Percentiles rank a stretch among this genome's conserved stretches.
Evolutionary conservation across 306 rosid species (phyloP).

Genomic region (Dryas alaskensis): DNA sequence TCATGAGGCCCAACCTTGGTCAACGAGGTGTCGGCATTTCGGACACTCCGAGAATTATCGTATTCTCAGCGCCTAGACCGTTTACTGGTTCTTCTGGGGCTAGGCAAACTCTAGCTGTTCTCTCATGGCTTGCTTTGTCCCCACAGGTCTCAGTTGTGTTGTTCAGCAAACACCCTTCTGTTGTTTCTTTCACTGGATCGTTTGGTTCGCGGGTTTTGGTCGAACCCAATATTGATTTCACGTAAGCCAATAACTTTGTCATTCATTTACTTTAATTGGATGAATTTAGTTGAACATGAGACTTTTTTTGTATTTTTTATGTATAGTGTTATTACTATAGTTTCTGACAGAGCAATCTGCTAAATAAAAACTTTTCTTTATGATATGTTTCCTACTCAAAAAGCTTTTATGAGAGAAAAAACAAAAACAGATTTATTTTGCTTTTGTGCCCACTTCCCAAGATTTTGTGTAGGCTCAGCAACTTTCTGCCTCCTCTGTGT

Average conservation of each 20-base stretch:
- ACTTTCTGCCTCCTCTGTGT: no score
- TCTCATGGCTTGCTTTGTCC: conserved; percentile 83
- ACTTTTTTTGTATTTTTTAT: no score
- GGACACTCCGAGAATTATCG: conserved; percentile 43
- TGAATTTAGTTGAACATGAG: background rate
- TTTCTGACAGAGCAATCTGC: background rate
- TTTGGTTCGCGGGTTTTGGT: conserved; percentile 66
- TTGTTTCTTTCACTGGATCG: conserved; percentile 45
- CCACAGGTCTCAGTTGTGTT: conserved; percentile 54
- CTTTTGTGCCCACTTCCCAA: background rate
- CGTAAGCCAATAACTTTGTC: conserved; percentile 46
- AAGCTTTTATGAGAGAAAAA: background rate
- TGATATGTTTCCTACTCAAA: background rate
- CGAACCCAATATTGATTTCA: conserved; percentile 71
- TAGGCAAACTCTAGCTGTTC: conserved; percentile 65
- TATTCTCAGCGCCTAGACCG: conserved; percentile 75
- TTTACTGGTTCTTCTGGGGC: conserved; percentile 51
- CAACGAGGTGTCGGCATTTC: conserved; percentile 22
- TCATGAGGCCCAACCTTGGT: conserved; percentile 20
- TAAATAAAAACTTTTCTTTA: background rate
- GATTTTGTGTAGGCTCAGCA: no score
- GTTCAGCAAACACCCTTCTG: conserved; percentile 68
- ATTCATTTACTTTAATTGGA: background rate
- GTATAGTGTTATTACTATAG: background rate
- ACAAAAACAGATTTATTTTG: background rate